Evolutionary conservation across 2,329 filamentous ascomycete species (phyloP), one percentile per base, ranked within the genome.

Genomic region (Curvularia spicifera): DNA sequence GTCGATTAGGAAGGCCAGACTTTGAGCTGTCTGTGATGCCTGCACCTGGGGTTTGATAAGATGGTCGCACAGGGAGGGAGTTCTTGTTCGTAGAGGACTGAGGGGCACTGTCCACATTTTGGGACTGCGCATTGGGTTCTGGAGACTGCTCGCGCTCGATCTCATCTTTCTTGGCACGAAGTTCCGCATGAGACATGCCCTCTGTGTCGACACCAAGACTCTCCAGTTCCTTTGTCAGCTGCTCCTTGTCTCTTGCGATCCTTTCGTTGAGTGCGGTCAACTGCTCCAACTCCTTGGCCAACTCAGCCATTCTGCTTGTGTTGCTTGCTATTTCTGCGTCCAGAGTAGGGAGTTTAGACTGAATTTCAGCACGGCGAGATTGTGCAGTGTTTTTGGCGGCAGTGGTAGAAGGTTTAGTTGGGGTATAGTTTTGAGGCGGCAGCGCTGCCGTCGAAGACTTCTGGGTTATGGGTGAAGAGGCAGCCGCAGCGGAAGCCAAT

Each of bases 181-280:
- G 72, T 51, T 80, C 76, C 24, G 78, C 78, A 55, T 80, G 71
- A 3, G 79, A 76, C 65, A 81, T 76, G 4, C 79, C 80, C 51
- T 80, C 77, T 1, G 81, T 81, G 54, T 84, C 79, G 40, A 81
- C 67, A 39, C 79, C 80, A 20, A 85, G 73, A 50, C 70, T 71
- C 57, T 81, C 78, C n/a, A 85, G 72, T 63, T 85, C 83, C 31
- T 78, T 74, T 5, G 80, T 69, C 42, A 84, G 78, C 45, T 76
- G 74, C 52, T 76, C 74, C 61, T 78, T 77, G 42, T 73, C 79
- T 67, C 66, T 76, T 68, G 72, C 76, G 61, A 74, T 76, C 70
- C 65, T 79, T 74, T 69, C 69, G 47, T 76, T 76, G 15, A 76
- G 68, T 13, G 72, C 67, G 45, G 72, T 71, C 7, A 80, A 68